These are phyloP conservation scores for Boeremia exigua DNA, from an alignment of 2,329 filamentous ascomycete genomes.

Conservation along the genomic window DNA sequence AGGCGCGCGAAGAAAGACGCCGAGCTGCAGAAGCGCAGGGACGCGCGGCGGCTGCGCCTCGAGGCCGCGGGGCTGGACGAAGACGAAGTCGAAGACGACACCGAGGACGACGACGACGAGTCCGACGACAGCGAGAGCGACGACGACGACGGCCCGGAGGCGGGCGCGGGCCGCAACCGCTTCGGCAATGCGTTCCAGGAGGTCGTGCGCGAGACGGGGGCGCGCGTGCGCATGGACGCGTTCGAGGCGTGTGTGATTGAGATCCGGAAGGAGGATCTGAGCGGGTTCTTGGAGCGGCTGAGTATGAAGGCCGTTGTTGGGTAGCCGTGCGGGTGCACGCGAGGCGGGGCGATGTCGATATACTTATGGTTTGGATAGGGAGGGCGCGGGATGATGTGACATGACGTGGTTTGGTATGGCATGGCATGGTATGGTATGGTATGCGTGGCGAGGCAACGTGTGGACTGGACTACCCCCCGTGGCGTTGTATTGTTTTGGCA, in stretches of 20 bases:
- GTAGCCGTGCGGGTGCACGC: conserved; percentile 2
- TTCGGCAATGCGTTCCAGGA: conserved; percentile 97
- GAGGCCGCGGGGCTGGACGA: conserved; percentile 66
- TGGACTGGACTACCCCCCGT: conserved; percentile 1
- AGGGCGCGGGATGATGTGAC: conserved; percentile 7
- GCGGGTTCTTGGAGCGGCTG: conserved; percentile 86
- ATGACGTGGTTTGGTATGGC: conserved; percentile 12
- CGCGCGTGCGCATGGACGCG: conserved; percentile 88
- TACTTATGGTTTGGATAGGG: not conserved
- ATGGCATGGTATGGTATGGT: conserved; percentile 3
- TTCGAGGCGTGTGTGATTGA: conserved; percentile 98
- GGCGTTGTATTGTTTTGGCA: conserved; percentile 9
- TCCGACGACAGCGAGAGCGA: conserved; percentile 63
- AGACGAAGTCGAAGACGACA: conserved; percentile 59
- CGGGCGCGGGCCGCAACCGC: conserved; percentile 79
- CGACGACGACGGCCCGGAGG: conserved; percentile 63
- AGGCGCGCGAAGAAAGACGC: conserved; percentile 61
- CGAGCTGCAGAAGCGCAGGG: conserved; percentile 67
- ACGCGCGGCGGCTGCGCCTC: conserved; percentile 44
- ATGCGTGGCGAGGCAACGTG: conserved; percentile 17
- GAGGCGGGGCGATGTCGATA: too few species aligned
- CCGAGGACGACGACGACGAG: conserved; percentile 55
- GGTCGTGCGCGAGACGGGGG: conserved; percentile 88
- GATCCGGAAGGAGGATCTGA: conserved; percentile 93
- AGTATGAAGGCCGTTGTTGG: conserved; percentile 87